phyloP scores from a whole-genome alignment of 306 rosid species.

The Fagus sylvatica region DNA sequence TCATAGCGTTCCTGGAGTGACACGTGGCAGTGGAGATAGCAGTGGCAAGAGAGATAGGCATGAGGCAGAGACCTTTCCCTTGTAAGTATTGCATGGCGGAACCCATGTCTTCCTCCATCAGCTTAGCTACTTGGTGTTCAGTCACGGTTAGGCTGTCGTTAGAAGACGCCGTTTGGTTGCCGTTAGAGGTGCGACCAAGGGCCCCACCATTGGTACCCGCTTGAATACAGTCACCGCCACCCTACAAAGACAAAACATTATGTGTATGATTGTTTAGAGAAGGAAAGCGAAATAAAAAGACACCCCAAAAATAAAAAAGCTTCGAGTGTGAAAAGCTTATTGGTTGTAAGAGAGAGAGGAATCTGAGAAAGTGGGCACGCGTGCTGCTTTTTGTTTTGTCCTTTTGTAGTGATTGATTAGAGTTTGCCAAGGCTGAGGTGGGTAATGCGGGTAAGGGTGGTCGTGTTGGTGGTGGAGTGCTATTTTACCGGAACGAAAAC shows the following conservation, averaged over 20 bases:
- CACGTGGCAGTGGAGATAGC: conserved; percentile 90
- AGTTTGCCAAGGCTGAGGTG: too few relatives aligned
- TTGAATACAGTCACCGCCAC: conserved; percentile 73
- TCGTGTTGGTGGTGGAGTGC: too few relatives aligned
- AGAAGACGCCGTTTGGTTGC: conserved; percentile 47
- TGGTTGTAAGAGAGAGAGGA: conserved; percentile 35
- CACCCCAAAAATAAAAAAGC: background rate
- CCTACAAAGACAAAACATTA: conserved; percentile 45
- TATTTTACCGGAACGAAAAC: too few relatives aligned
- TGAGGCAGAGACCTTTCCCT: conserved; percentile 95
- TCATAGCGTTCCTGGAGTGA: conserved; percentile 62
- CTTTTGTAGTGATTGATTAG: conserved; percentile 48
- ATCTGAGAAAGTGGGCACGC: conserved; percentile 81
- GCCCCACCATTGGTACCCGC: conserved; percentile 37
- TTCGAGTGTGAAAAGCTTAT: conserved; percentile 3
- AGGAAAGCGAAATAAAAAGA: conserved; percentile 19
- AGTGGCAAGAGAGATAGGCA: conserved; percentile 95
- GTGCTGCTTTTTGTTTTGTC: conserved; percentile 79
- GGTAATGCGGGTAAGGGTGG: too few relatives aligned
- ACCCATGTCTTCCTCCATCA: conserved; percentile 98
- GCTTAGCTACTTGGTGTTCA: conserved; percentile 93
- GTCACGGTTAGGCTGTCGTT: conserved; percentile 76
- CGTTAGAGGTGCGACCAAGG: conserved; percentile 26
- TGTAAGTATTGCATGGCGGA: conserved; percentile 98
- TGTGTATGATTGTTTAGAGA: background rate